These are phyloP conservation scores for Cladosporium halotolerans DNA, from an alignment of 2,329 filamentous ascomycete species.

Conservation along the genomic window DNA sequence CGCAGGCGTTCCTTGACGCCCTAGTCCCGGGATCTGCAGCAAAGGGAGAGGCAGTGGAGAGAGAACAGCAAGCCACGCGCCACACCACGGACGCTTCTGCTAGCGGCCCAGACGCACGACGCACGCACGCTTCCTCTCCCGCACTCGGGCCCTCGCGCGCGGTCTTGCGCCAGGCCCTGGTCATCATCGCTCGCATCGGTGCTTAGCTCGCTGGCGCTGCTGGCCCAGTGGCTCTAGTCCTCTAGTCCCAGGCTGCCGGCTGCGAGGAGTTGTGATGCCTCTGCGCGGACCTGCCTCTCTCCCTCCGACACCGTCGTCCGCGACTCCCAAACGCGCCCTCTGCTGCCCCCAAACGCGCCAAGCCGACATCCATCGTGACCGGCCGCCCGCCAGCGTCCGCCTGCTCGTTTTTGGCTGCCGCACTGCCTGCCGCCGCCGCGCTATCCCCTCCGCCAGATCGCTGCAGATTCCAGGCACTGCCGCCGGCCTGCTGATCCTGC, in stretches of 20 bases:
- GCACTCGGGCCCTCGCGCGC: constrained; percentile 11
- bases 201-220: constrained; percentile 11
- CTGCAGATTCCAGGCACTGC: constrained; percentile 9
- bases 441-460: neutral
- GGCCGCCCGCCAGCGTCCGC: neutral
- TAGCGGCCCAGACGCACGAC: constrained; percentile 8
- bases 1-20: neutral
- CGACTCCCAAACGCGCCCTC: neutral
- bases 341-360: constrained; percentile 3
- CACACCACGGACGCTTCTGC: constrained; percentile 8
- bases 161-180: constrained; percentile 2
- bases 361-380: constrained; percentile 6
- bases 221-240: neutral
- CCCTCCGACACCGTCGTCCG: constrained; percentile 7
- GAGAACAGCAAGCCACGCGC: constrained; percentile 2
- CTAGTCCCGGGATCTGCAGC: constrained; percentile 3
- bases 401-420: neutral
- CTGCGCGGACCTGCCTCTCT: constrained; percentile 7
- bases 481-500: neutral
- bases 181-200: constrained; percentile 1
- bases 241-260: constrained; percentile 11
- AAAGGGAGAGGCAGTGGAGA: constrained; percentile 6
- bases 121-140: constrained; percentile 9
- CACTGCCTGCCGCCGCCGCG: constrained; percentile 1
- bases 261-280: constrained; percentile 10